A percentile compares a stretch with the other conserved stretches of the same genome.
Conservation (phyloP, 1,139 yeast species). For the Saccharomycopsis hybrid region DNA sequence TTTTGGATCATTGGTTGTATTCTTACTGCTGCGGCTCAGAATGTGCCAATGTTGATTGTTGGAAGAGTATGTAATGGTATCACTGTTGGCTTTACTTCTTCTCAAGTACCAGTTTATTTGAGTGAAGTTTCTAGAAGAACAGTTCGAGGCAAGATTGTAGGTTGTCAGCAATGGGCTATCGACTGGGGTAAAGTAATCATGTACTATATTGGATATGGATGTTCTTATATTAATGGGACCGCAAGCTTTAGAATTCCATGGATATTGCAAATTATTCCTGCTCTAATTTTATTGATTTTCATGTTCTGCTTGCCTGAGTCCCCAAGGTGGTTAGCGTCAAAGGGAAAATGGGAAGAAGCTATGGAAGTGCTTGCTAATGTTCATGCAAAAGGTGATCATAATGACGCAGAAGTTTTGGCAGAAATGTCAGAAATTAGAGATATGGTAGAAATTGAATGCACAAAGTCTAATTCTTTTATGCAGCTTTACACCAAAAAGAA, state of each 20-base stretch:
- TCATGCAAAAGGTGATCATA: too few species aligned
- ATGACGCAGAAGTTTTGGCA: constrained; percentile 34
- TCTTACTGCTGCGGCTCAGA: constrained; percentile 47
- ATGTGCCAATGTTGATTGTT: constrained; percentile 59
- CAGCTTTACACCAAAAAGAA: too few species aligned
- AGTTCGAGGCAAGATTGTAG: constrained; percentile 65
- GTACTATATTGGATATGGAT: constrained; percentile 74
- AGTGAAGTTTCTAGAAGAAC: constrained; percentile 70
- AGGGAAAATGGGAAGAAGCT: constrained; percentile 47
- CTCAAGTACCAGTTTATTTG: constrained; percentile 78
- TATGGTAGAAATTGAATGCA: constrained; percentile 42
- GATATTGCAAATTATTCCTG: constrained; percentile 40
- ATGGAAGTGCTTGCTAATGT: constrained; percentile 27
- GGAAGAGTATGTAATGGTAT: constrained; percentile 76
- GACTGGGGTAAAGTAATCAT: constrained; percentile 69
- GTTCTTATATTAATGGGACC: constrained; percentile 47
- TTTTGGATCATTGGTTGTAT: constrained; percentile 51
- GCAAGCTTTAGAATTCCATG: constrained; percentile 45
- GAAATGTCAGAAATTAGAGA: constrained; percentile 36
- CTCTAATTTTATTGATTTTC: constrained; percentile 30
- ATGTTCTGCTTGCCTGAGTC: constrained; percentile 52
- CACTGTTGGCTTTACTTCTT: constrained; percentile 74
- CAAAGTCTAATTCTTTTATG: constrained; percentile 39
- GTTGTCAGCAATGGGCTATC: constrained; percentile 65
- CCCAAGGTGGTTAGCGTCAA: constrained; percentile 68